Evolutionary conservation across 805 yeast genomes (phyloP).

Genomic region (Hanseniaspora guilliermondii): DNA sequence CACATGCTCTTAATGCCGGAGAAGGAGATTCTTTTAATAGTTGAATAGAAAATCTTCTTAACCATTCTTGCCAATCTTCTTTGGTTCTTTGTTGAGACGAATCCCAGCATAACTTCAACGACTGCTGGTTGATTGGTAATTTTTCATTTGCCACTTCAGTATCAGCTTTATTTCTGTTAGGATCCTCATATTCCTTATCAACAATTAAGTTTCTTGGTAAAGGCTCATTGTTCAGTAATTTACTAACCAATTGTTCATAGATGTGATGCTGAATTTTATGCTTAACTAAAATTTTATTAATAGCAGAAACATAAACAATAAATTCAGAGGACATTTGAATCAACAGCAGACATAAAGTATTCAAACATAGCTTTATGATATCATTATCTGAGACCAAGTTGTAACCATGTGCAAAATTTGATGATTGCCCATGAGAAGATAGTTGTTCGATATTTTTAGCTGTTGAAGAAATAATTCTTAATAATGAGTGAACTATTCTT

Average conservation of each 20-base stretch:
- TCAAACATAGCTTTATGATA: conserved; percentile 52
- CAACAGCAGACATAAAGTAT: conserved; percentile 63
- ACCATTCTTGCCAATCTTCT: conserved; percentile 99
- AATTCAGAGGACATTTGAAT: conserved; percentile 77
- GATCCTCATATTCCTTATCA: conserved; percentile 45
- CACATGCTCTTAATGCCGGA: conserved; percentile 85
- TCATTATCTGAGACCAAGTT: conserved; percentile 29
- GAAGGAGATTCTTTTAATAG: conserved; percentile 85
- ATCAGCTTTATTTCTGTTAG: conserved; percentile 27
- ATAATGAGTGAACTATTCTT: conserved; percentile 72
- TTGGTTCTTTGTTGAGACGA: conserved; percentile 75
- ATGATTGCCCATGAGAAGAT: background rate
- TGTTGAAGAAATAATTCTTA: conserved; percentile 44
- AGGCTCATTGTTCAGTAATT: conserved; percentile 71
- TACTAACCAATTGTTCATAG: conserved; percentile 71
- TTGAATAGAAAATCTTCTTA: conserved; percentile 72
- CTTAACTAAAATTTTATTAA: conserved; percentile 51
- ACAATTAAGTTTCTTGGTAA: conserved; percentile 64
- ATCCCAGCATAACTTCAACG: conserved; percentile 78
- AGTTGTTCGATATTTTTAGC: conserved; percentile 16
- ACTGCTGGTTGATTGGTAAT: conserved; percentile 54
- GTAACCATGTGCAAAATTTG: background rate
- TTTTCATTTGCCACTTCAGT: conserved; percentile 61
- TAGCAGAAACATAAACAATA: conserved; percentile 71
- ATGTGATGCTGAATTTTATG: conserved; percentile 56